These are phyloP conservation scores for Aspergillus puulaauensis DNA, from an alignment of 2,329 filamentous ascomycete genomes.

Conservation along the genomic window DNA sequence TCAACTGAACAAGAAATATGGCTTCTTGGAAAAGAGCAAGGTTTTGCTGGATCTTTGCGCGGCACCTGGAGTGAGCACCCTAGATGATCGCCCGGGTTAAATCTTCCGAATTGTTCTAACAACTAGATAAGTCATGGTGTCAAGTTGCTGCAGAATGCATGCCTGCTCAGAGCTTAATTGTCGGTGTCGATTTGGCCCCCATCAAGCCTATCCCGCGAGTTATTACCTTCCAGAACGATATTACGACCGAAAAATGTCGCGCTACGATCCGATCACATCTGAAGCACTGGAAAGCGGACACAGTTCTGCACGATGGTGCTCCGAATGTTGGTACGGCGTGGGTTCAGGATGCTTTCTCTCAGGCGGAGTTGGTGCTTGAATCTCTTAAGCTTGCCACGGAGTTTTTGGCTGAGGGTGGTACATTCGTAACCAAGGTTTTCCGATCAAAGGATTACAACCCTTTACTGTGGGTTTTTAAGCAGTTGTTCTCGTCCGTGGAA, in stretches of 20 bases:
- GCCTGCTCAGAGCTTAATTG: constrained; percentile 83
- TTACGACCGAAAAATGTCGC: constrained; percentile 94
- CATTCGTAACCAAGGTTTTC: constrained; percentile 97
- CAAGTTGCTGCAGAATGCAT: constrained; percentile 95
- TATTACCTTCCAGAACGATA: constrained; percentile 96
- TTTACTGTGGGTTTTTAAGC: constrained; percentile 95
- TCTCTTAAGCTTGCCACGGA: constrained; percentile 92
- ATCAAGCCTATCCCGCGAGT: constrained; percentile 94
- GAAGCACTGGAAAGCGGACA: constrained; percentile 95
- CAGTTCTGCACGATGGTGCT: constrained; percentile 92
- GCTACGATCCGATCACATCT: constrained; percentile 84
- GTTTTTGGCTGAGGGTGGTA: constrained; percentile 84
- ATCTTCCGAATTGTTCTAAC: constrained; percentile 19
- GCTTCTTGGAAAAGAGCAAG: constrained; percentile 94
- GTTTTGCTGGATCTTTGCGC: constrained; percentile 97
- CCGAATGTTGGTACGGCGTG: constrained; percentile 97
- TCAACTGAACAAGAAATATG: constrained; percentile 98
- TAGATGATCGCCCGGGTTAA: neutral
- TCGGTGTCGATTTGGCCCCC: constrained; percentile 90
- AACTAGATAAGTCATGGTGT: constrained; percentile 71
- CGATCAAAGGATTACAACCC: constrained; percentile 96
- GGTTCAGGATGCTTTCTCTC: constrained; percentile 97
- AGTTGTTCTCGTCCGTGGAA: constrained; percentile 91
- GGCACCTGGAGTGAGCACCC: constrained; percentile 73
- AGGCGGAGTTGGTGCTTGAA: constrained; percentile 88